phyloP scores from a whole-genome alignment of 441 rosid genomes.

The Aleurites moluccanus region DNA sequence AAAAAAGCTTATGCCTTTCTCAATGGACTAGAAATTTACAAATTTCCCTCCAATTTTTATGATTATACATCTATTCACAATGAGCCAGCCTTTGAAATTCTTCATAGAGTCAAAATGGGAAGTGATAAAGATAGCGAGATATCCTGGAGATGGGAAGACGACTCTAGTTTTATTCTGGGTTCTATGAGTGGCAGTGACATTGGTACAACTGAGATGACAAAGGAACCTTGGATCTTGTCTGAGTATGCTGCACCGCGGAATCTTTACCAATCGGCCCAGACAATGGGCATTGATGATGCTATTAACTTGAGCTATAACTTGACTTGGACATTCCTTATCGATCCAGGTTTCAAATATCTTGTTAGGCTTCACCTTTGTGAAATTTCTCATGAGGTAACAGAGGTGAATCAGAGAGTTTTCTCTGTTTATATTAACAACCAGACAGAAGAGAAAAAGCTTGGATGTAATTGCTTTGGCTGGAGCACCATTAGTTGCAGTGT shows the following conservation, averaged over 20 bases:
- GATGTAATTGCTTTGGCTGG: conserved; percentile 26
- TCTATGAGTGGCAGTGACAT: neutral
- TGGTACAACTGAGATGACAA: conserved; percentile 19
- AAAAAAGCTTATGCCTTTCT: conserved; percentile 29
- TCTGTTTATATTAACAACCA: conserved; percentile 16
- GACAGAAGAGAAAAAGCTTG: conserved; percentile 14
- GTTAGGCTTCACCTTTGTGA: conserved; percentile 38
- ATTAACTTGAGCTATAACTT: conserved; percentile 13
- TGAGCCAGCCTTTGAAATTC: conserved; percentile 25
- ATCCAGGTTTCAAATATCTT: conserved; percentile 32
- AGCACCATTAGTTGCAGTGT: conserved; percentile 19
- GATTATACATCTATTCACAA: neutral
- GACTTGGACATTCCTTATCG: conserved; percentile 30
- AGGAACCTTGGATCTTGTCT: conserved; percentile 44
- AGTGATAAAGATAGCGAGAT: conserved; percentile 26
- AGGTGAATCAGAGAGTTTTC: conserved; percentile 20
- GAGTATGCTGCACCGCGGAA: conserved; percentile 19
- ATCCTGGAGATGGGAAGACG: conserved; percentile 19
- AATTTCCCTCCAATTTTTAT: conserved; percentile 25
- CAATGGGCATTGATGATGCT: conserved; percentile 16
- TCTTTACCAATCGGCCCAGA: conserved; percentile 20
- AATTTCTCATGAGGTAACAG: conserved; percentile 9
- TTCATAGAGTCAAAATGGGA: conserved; percentile 34
- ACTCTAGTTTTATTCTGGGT: conserved; percentile 17
- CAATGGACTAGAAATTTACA: conserved; percentile 30